phyloP scores from a whole-genome alignment of 2,329 filamentous ascomycete species.

The Podosphaera xanthii region DNA sequence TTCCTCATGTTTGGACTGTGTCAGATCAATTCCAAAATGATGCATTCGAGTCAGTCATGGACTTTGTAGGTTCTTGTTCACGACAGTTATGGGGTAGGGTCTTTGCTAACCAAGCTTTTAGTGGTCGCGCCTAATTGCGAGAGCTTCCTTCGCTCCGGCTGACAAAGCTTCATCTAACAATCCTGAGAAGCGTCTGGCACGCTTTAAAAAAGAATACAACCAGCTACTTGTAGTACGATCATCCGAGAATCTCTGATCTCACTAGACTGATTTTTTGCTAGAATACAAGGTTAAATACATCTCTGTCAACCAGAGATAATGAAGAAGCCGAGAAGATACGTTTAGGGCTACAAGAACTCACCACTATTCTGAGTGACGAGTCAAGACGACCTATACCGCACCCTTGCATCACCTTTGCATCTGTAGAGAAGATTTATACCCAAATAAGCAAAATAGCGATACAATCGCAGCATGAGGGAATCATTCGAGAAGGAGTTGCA shows the following conservation, averaged over 20 bases:
- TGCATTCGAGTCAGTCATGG: slow-evolving; percentile 10
- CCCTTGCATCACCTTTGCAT: slow-evolving; percentile 72
- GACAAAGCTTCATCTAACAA: slow-evolving; percentile 37
- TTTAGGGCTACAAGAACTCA: slow-evolving; percentile 38
- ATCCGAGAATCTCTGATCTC: neutral
- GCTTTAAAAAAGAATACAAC: slow-evolving; percentile 43
- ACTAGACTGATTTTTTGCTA: slow-evolving; percentile 8
- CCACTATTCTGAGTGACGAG: slow-evolving; percentile 63
- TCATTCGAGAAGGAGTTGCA: slow-evolving; percentile 63
- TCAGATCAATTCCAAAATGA: slow-evolving; percentile 7
- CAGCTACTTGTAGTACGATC: slow-evolving; percentile 29
- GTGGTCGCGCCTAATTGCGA: slow-evolving; percentile 47
- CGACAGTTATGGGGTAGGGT: slow-evolving; percentile 4
- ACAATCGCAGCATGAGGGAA: slow-evolving; percentile 60
- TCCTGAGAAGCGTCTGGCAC: slow-evolving; percentile 38
- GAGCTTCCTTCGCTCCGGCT: slow-evolving; percentile 30
- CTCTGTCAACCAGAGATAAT: slow-evolving; percentile 34
- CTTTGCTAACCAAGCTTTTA: slow-evolving; percentile 12
- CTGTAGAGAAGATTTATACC: slow-evolving; percentile 70
- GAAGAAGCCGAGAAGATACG: slow-evolving; percentile 40
- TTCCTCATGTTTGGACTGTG: neutral
- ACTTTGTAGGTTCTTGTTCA: slow-evolving; percentile 11
- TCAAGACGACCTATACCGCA: slow-evolving; percentile 72
- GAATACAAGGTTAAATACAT: slow-evolving; percentile 37
- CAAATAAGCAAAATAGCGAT: slow-evolving; percentile 76